Evolutionary conservation across 768 basidiomycete genomes (phyloP), one percentile per base, ranked within the genome.

Genomic region (Lepiota venenata): DNA sequence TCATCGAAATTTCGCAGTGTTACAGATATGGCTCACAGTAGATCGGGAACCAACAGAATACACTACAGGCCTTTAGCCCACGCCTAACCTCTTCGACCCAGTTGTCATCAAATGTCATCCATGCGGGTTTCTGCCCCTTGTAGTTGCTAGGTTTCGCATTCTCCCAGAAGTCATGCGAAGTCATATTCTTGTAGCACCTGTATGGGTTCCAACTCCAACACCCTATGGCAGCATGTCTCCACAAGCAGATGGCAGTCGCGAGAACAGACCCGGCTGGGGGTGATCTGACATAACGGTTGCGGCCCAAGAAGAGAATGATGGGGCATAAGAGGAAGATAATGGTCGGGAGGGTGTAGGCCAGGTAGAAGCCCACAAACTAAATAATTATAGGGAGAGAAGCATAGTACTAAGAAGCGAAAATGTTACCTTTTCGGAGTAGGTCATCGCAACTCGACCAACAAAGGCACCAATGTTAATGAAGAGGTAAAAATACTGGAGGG

Each of bases 61-160:
- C 77, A 63, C 69, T 67, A 66, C 88, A 90, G 20, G 89, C 89
- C 62, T 86, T 87, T 64, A 90, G 64, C 1, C 87, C 88, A 50
- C 88, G 79, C 50, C 74, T 72, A 39, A 91, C 79, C 61, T 91
- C 88, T 46, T 89, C 87, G 11, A 91, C 87, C 86, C 87, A 91
- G 48, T 74, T 64, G 60, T 91, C 89, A 60, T 91, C 87, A 55
- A 82, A 91, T 5, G 69, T 83, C 86, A 91, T 89, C 88, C 87
- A 91, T 4, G 29, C 22, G 0, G 87, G 88, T 37, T 68, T 67
- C 22, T 70, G 68, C 1, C 65, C 76, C 2, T 62, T 61, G 36
- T 75, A 68, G 32, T 72, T 73, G 60, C 84, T 87, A 0, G 89
- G 89, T 64, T 87, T 88, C 2, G 74, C 85, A 42, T 60, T 70